These are phyloP conservation scores for Sporothrix schenckii DNA, from an alignment of 2,329 filamentous ascomycete genomes.

Conservation along the genomic window DNA sequence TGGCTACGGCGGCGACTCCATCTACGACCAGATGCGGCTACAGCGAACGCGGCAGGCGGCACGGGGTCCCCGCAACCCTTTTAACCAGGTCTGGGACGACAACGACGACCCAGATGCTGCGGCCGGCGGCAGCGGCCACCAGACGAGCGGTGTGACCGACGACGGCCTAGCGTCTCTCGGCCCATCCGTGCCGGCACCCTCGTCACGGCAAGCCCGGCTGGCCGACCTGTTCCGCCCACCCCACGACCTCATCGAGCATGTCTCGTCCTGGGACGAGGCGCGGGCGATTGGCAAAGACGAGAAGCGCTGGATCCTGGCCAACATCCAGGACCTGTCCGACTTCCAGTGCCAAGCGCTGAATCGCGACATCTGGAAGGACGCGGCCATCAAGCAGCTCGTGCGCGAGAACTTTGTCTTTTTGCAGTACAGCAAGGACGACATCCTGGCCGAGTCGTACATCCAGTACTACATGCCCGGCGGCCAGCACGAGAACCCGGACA, in stretches of 20 bases:
- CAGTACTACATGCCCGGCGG: conserved; percentile 82
- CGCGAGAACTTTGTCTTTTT: conserved; percentile 94
- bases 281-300: conserved; percentile 82
- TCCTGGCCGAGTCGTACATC: conserved; percentile 75
- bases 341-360: conserved; percentile 96
- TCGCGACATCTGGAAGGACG: conserved; percentile 93
- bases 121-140: conserved; percentile 33
- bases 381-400: conserved; percentile 74
- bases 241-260: conserved; percentile 79
- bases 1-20: conserved; percentile 53
- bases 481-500: conserved; percentile 76
- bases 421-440: conserved; percentile 87
- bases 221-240: conserved; percentile 92
- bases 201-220: conserved; percentile 55
- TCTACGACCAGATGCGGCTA: conserved; percentile 60
- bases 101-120: conserved; percentile 31
- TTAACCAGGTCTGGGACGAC: conserved; percentile 48
- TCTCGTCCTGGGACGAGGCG: conserved; percentile 73
- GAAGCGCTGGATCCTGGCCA: conserved; percentile 93
- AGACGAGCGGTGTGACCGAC: neutral
- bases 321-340: conserved; percentile 89
- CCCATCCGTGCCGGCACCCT: neutral
- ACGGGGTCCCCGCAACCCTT: conserved; percentile 42
- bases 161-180: neutral
- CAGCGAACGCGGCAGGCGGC: conserved; percentile 49